Conservation (phyloP, 2,329 filamentous ascomycete species). For the Colletotrichum sp. region DNA sequence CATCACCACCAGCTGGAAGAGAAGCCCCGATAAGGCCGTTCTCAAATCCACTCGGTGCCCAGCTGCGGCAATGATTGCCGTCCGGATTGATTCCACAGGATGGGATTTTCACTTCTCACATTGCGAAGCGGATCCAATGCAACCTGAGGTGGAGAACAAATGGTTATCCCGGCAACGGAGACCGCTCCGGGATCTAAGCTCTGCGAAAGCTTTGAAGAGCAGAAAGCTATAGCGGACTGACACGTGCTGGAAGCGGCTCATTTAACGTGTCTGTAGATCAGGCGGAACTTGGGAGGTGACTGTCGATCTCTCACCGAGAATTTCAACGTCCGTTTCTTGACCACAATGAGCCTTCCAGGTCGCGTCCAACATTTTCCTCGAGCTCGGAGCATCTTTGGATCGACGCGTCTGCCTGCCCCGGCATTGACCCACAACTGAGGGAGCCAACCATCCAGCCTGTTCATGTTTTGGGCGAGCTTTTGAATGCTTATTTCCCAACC, state of each 20-base stretch:
- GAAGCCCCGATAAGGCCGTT: background rate
- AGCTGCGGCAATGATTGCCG: background rate
- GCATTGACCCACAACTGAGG: background rate
- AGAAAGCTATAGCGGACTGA: background rate
- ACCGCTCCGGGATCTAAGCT: background rate
- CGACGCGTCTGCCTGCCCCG: background rate
- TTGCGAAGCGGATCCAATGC: background rate
- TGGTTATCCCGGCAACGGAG: background rate
- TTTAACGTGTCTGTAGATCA: background rate
- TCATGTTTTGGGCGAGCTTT: background rate
- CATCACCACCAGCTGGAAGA: background rate
- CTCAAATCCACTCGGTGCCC: background rate
- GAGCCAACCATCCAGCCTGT: background rate
- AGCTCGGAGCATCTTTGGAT: background rate
- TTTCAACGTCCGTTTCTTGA: background rate
- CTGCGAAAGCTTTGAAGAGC: background rate
- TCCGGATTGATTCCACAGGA: background rate
- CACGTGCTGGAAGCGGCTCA: background rate
- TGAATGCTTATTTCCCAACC: background rate
- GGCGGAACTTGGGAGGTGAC: background rate
- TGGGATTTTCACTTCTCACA: background rate
- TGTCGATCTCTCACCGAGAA: background rate
- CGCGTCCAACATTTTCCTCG: background rate
- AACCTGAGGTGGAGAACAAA: background rate
- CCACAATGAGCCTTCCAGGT: background rate